Percentiles rank a stretch among this genome's conserved stretches.
These are phyloP conservation scores for Delphinella strobiligena DNA, from an alignment of 2,329 filamentous ascomycete genomes.

Conservation along the genomic window DNA sequence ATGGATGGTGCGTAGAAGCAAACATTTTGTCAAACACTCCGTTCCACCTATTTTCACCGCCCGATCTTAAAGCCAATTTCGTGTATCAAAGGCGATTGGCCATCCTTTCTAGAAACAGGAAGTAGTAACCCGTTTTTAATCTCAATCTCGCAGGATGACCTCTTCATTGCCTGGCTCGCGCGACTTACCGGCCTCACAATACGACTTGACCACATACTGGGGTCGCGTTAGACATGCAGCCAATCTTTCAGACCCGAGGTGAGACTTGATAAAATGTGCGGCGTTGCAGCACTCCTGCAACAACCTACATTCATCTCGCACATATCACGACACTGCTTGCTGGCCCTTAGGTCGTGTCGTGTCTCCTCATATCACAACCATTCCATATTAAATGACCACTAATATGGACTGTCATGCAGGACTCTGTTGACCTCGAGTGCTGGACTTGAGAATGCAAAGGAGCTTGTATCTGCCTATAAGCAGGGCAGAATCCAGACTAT, in stretches of 20 bases:
- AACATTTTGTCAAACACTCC: too few relatives aligned
- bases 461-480: slow-evolving; percentile 74
- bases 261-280: slow-evolving; percentile 28
- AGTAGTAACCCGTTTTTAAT: background rate
- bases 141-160: slow-evolving; percentile 35
- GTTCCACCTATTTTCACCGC: too few relatives aligned
- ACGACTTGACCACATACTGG: slow-evolving; percentile 89
- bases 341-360: too few relatives aligned
- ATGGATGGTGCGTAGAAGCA: too few relatives aligned
- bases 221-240: slow-evolving; percentile 83
- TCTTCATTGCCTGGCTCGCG: slow-evolving; percentile 53
- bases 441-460: slow-evolving; percentile 78
- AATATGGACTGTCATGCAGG: slow-evolving; percentile 34
- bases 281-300: too few relatives aligned
- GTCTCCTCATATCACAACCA: background rate
- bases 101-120: too few relatives aligned
- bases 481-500: slow-evolving; percentile 65
- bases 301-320: too few relatives aligned
- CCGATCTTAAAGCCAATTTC: too few relatives aligned
- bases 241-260: slow-evolving; percentile 91
- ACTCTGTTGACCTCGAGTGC: slow-evolving; percentile 69
- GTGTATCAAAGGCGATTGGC: too few relatives aligned
- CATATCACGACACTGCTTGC: too few relatives aligned
- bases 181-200: slow-evolving; percentile 81
- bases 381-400: background rate